These are phyloP conservation scores for Suhomyces coccinellae DNA, from an alignment of 1,139 yeast genomes.

Conservation along the genomic window DNA sequence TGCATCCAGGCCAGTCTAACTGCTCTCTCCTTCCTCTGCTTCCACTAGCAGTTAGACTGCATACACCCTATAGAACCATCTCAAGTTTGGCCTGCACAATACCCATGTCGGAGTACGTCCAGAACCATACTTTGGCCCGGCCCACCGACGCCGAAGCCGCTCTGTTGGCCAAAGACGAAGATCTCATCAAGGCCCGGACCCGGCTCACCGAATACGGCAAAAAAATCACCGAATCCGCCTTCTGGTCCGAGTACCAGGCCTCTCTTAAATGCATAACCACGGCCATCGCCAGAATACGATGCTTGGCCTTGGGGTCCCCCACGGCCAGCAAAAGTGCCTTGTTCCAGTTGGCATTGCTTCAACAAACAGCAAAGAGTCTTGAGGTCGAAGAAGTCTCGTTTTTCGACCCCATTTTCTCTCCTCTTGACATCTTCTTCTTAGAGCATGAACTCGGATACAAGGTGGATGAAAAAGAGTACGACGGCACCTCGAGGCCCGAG, in stretches of 20 bases:
- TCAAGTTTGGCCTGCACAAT: constrained; percentile 5
- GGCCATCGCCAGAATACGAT: constrained; percentile 44
- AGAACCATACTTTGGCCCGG: constrained; percentile 3
- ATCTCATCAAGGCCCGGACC: background rate
- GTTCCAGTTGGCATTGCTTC: constrained; percentile 62
- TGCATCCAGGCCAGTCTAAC: too few species aligned
- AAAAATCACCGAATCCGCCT: constrained; percentile 5
- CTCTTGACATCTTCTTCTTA: constrained; percentile 41
- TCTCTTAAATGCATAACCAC: constrained; percentile 14
- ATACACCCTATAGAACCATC: too few species aligned
- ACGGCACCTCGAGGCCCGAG: constrained; percentile 15
- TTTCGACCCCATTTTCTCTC: constrained; percentile 65
- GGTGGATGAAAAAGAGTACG: constrained; percentile 24
- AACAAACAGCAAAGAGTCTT: constrained; percentile 33
- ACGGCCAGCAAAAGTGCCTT: constrained; percentile 55
- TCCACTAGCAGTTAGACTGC: too few species aligned
- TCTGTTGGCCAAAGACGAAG: background rate
- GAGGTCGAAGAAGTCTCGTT: constrained; percentile 39
- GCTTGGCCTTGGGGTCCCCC: constrained; percentile 75
- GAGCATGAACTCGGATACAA: constrained; percentile 16
- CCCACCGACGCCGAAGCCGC: background rate
- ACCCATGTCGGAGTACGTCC: constrained; percentile 8
- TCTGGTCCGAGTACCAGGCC: constrained; percentile 23
- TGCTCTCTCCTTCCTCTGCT: too few species aligned
- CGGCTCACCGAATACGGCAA: constrained; percentile 17